Base-by-base conservation (phyloP, 306 rosid species). In the Dalbergia oliveri region DNA sequence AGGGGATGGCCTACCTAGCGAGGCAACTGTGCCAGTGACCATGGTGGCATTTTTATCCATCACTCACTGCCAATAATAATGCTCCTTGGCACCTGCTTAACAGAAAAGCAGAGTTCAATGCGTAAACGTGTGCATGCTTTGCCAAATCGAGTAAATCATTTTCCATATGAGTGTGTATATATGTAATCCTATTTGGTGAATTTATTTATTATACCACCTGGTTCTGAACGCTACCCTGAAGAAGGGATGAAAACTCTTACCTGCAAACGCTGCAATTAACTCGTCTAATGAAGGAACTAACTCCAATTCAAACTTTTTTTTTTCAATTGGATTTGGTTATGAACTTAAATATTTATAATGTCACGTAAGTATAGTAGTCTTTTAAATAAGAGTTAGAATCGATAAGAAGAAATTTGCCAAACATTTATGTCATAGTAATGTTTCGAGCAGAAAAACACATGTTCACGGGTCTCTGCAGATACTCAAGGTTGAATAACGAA, bases 91-190 rank as follows among this genome's bases (percentile, higher is more conserved):
- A 45, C 11, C 14, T 31, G 15, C 44, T 62, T 31, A 31, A 31
- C 41, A 13, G 18, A 33, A 14, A 41, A 59, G 63, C 6, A 33
- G 39, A 16, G 21, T 45, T 33, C 31, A 26, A 26, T 26, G 31
- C 31, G 31, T 26, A 5, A 31, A 41, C 49, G 37, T 45, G 70
- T 75, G 79, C 71, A 49, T 45, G 67, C 56, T 44, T 21, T 62
- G 12, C 79, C 79, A 15, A 15, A 9, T 41, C 4, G 39, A 74
- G 12, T 4, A 18, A 9, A 23, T 26, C 0, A 60, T 60, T 60
- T 60, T 60, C 39, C 37, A 15, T 51, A 11, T 72, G 10, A 53
- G 3, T 18, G 6, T 11, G 3, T 18, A 4, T 11, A 4, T 21
- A 1, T 12, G 0, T 37, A 2, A 56, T 73, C 8, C 58, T 23